phyloP scores from a whole-genome alignment of 2,329 filamentous ascomycete species.

The Pseudogymnoascus sp. region DNA sequence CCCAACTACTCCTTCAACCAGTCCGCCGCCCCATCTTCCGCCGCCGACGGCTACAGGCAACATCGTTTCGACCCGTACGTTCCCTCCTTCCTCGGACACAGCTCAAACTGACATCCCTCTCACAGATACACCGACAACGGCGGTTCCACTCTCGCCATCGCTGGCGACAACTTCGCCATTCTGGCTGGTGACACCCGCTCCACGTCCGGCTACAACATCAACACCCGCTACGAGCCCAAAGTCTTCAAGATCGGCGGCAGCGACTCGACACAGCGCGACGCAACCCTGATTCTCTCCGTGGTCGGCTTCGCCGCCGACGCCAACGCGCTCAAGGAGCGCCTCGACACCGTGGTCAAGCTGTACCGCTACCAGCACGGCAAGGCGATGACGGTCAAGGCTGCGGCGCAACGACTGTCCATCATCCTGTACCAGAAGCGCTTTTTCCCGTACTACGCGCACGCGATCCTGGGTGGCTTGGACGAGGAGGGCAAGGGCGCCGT shows the following conservation, averaged over 20 bases:
- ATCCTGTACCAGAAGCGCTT: slow-evolving; percentile 97
- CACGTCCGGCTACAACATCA: slow-evolving; percentile 97
- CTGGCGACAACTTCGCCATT: slow-evolving; percentile 89
- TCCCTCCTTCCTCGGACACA: background rate
- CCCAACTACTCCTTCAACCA: slow-evolving; percentile 64
- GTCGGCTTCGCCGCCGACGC: slow-evolving; percentile 95
- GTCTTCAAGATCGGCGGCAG: slow-evolving; percentile 96
- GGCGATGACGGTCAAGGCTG: slow-evolving; percentile 88
- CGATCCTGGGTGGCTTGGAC: slow-evolving; percentile 88
- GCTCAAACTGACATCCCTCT: slow-evolving; percentile 10
- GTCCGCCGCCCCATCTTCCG: slow-evolving; percentile 43
- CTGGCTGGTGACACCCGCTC: slow-evolving; percentile 95
- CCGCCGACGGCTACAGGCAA: slow-evolving; percentile 52
- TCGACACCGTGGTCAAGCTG: slow-evolving; percentile 95
- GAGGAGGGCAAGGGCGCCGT: slow-evolving; percentile 90
- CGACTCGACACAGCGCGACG: slow-evolving; percentile 74
- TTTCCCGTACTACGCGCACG: slow-evolving; percentile 97
- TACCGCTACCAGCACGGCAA: slow-evolving; percentile 98
- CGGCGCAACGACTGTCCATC: slow-evolving; percentile 87
- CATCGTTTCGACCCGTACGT: slow-evolving; percentile 86
- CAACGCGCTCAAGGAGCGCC: slow-evolving; percentile 82
- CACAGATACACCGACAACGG: slow-evolving; percentile 93
- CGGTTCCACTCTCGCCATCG: slow-evolving; percentile 90
- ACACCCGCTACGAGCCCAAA: slow-evolving; percentile 90
- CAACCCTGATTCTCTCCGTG: slow-evolving; percentile 82